These are phyloP conservation scores for Anthostomella pinea DNA, from an alignment of 2,329 filamentous ascomycete species.

Conservation along the genomic window DNA sequence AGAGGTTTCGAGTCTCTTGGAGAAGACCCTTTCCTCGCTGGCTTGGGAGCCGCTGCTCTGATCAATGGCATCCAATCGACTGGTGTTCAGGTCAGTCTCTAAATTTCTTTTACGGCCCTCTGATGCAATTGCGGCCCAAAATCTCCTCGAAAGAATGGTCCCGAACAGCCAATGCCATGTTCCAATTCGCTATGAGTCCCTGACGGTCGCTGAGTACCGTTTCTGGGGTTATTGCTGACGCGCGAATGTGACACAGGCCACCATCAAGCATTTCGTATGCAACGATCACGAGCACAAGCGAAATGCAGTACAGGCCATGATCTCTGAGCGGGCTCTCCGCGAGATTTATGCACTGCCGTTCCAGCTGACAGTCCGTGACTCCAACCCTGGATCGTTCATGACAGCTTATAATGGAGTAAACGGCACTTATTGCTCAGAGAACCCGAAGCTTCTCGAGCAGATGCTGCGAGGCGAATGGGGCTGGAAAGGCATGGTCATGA, in stretches of 20 bases:
- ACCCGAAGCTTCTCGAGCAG: slow-evolving; percentile 45
- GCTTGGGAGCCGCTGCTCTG: slow-evolving; percentile 51
- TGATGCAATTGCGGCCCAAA: too few relatives aligned
- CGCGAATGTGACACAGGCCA: too few relatives aligned
- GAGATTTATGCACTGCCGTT: slow-evolving; percentile 60
- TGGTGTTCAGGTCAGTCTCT: too few relatives aligned
- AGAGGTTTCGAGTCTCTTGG: slow-evolving; percentile 59
- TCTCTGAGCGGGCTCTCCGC: slow-evolving; percentile 54
- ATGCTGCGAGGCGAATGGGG: slow-evolving; percentile 57
- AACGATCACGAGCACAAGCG: slow-evolving; percentile 60
- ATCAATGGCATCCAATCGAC: slow-evolving; percentile 55
- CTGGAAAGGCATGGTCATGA: slow-evolving; percentile 56
- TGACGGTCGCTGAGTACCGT: too few relatives aligned
- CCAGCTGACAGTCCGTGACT: slow-evolving; percentile 52
- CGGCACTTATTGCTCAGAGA: slow-evolving; percentile 54
- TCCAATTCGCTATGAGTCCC: too few relatives aligned
- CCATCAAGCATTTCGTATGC: slow-evolving; percentile 60
- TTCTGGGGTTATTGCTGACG: too few relatives aligned
- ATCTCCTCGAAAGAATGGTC: too few relatives aligned
- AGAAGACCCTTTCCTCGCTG: slow-evolving; percentile 57
- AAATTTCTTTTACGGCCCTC: too few relatives aligned
- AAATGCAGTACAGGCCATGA: slow-evolving; percentile 52
- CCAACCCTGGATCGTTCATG: slow-evolving; percentile 54
- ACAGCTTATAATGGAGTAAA: slow-evolving; percentile 60
- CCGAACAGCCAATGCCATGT: too few relatives aligned